phyloP scores from a whole-genome alignment of 768 basidiomycete genomes.

The Podaxis sp. region DNA sequence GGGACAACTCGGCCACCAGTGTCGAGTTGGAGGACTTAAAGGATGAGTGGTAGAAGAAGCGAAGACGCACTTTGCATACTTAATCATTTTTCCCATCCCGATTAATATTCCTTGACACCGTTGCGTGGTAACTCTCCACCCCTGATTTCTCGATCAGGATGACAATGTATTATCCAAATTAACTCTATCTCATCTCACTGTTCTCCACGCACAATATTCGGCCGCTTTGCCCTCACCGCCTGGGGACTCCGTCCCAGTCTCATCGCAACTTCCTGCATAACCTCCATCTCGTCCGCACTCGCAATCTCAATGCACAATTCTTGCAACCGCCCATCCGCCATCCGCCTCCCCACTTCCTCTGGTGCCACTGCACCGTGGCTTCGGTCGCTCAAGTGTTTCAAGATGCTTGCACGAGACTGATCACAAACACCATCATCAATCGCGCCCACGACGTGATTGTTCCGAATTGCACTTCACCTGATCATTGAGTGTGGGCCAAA shows the following conservation, averaged over 20 bases:
- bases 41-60: not conserved
- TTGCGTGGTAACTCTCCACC: constrained; percentile 10
- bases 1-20: constrained; percentile 7
- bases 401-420: constrained; percentile 24
- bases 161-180: not conserved
- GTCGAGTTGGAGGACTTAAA: not conserved
- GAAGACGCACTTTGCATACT: not conserved
- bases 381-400: constrained; percentile 32
- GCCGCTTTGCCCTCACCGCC: not conserved
- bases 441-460: not conserved
- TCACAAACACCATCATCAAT: constrained; percentile 6
- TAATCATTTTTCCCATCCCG: not conserved
- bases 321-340: constrained; percentile 40
- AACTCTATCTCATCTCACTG: not conserved
- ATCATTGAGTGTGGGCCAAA: constrained; percentile 38
- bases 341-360: constrained; percentile 31
- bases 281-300: constrained; percentile 11
- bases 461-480: constrained; percentile 25
- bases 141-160: not conserved
- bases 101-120: not conserved
- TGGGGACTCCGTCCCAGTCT: constrained; percentile 1
- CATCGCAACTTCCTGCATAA: constrained; percentile 9
- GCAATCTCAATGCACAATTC: constrained; percentile 42
- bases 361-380: constrained; percentile 30
- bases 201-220: not conserved